Conservation (phyloP, 2,329 filamentous ascomycete species). For the Calonectria crousiana region DNA sequence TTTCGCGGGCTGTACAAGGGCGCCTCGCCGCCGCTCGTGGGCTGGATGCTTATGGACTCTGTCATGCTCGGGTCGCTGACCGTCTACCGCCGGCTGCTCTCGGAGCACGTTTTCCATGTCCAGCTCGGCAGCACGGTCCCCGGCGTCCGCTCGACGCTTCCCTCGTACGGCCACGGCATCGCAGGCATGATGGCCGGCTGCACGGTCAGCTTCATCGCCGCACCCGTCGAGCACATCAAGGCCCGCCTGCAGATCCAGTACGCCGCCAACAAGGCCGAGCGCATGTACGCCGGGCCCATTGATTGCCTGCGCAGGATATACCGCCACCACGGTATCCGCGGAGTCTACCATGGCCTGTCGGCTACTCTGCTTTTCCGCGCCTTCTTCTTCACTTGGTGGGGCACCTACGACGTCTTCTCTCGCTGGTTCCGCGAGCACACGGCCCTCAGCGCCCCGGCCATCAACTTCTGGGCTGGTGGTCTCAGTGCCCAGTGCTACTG, state of each 20-base stretch:
- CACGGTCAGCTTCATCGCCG: constrained; percentile 93
- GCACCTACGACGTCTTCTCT: constrained; percentile 89
- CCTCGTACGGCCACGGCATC: constrained; percentile 84
- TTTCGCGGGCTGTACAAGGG: constrained; percentile 92
- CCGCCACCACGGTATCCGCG: constrained; percentile 78
- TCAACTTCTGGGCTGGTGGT: constrained; percentile 98
- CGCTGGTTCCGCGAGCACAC: constrained; percentile 76
- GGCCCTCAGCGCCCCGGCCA: constrained; percentile 76
- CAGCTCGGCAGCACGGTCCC: constrained; percentile 33
- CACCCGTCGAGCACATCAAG: constrained; percentile 95
- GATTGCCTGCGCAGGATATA: constrained; percentile 83
- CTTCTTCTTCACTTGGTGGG: constrained; percentile 99
- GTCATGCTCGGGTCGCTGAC: constrained; percentile 93
- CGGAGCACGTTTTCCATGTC: constrained; percentile 81
- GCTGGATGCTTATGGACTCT: constrained; percentile 99
- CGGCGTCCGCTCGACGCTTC: constrained; percentile 62
- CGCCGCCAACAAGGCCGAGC: constrained; percentile 78
- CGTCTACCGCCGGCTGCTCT: constrained; percentile 86
- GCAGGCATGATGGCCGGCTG: constrained; percentile 89
- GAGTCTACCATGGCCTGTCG: constrained; percentile 86
- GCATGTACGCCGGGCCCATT: constrained; percentile 87
- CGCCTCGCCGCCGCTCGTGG: constrained; percentile 89
- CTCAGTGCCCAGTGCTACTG: constrained; percentile 95
- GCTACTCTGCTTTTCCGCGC: constrained; percentile 90
- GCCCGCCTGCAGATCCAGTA: constrained; percentile 96